A percentile compares a stretch with the other conserved stretches of the same genome.
These are phyloP conservation scores for Ophiostoma triangulosporum DNA, from an alignment of 2,329 filamentous ascomycete genomes.

Conservation along the genomic window DNA sequence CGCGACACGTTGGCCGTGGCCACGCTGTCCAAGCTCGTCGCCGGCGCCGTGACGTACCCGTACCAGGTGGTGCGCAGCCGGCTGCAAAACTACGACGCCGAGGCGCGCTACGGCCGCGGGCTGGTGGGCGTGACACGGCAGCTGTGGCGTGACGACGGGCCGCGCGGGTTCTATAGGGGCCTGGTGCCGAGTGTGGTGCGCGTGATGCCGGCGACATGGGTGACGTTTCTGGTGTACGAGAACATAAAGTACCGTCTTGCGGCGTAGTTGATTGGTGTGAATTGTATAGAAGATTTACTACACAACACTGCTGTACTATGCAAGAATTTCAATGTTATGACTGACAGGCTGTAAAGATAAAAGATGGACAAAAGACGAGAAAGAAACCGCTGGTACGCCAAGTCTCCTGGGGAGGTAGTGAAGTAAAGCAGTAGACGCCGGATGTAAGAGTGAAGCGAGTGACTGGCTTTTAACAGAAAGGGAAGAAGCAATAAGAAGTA, in stretches of 20 bases:
- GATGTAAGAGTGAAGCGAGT: too few species aligned
- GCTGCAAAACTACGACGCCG: slow-evolving; percentile 79
- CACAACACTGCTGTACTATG: too few species aligned
- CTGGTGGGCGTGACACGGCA: slow-evolving; percentile 55
- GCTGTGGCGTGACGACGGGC: slow-evolving; percentile 68
- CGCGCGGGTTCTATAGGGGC: slow-evolving; percentile 81
- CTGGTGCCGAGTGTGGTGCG: slow-evolving; percentile 78
- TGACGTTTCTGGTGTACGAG: slow-evolving; percentile 95
- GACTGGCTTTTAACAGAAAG: too few species aligned
- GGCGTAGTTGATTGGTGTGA: too few species aligned
- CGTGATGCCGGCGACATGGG: slow-evolving; percentile 87
- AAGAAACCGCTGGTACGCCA: too few species aligned
- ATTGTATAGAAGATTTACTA: too few species aligned
- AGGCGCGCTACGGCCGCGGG: slow-evolving; percentile 57
- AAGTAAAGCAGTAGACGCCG: too few species aligned
- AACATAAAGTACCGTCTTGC: slow-evolving; percentile 68
- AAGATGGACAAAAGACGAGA: too few species aligned
- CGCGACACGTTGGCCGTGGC: slow-evolving; percentile 62
- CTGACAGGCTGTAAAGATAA: too few species aligned
- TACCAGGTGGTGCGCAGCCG: slow-evolving; percentile 85
- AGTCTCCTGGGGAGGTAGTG: too few species aligned
- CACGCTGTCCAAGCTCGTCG: slow-evolving; percentile 70
- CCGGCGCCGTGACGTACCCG: slow-evolving; percentile 82
- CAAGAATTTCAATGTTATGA: too few species aligned
- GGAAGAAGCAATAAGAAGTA: too few species aligned